Evolutionary conservation across 208 protist genomes (phyloP), one percentile per base, ranked within the genome.

Genomic region (Trypanosoma cruzi): DNA sequence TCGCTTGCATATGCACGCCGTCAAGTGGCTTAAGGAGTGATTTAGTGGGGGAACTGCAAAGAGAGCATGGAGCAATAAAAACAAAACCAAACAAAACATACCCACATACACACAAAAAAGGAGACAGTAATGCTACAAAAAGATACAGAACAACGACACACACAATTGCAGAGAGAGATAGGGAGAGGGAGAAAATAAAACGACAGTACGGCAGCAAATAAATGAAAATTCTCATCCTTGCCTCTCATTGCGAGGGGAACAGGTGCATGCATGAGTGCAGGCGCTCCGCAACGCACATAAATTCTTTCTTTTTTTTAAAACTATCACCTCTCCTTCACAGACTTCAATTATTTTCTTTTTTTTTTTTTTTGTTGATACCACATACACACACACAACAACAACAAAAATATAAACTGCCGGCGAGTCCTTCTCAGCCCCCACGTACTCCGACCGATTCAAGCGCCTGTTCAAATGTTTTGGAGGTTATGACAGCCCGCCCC

Each of bases 371-470:
- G 37, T 44, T n/a, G n/a, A n/a, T n/a, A n/a, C n/a, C n/a, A n/a
- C n/a, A n/a, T 40, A 40, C 4, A 40, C 4, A 40, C 10, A 10
- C 36, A 13, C 36, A 10, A 40, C 6, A 40, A 40, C 6, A 40
- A 40, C 4, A 40, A 40, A 40, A 40, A 40, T 40, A 40, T 40
- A 10, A 40, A 40, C 36, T 10, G 10, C 36, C 36, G n/a, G n/a
- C n/a, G n/a, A n/a, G n/a, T n/a, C 36, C 36, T 40, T 49, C 20
- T 58, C 28, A 69, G 46, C 28, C 37, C 16, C 28, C 31, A 24
- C 55, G 64, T 18, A 73, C 42, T 20, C 86, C 86, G 16, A 79
- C 79, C 18, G 87, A 89, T 60, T 88, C 78, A 63, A 88, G 78
- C 24, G 84, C 84, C 31, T 80, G 71, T 29, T 59, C 65, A 75